Conservation (phyloP, 2,329 filamentous ascomycete species). For the Fusarium scirpi region DNA sequence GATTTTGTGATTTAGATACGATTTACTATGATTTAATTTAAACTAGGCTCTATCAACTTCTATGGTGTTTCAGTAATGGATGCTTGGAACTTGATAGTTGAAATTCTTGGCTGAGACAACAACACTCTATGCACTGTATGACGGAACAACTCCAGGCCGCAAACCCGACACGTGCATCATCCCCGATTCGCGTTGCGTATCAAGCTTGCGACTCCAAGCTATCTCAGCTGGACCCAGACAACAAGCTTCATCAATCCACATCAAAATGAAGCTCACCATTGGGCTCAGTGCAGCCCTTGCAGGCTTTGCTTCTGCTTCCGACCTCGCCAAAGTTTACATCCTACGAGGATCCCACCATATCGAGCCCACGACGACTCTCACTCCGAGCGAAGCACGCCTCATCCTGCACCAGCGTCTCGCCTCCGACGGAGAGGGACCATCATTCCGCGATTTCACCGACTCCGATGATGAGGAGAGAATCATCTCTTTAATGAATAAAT, state of each 20-base stretch:
- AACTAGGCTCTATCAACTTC: neutral
- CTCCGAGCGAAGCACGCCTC: slow-evolving; percentile 67
- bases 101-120: neutral
- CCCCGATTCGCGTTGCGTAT: slow-evolving; percentile 39
- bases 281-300: slow-evolving; percentile 56
- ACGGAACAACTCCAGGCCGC: slow-evolving; percentile 49
- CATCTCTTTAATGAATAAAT: slow-evolving; percentile 69
- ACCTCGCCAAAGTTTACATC: slow-evolving; percentile 66
- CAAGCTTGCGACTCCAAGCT: slow-evolving; percentile 51
- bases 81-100: neutral
- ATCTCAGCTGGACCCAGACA: slow-evolving; percentile 45
- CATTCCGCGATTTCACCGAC: slow-evolving; percentile 60
- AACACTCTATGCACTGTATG: slow-evolving; percentile 37
- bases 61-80: neutral
- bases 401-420: slow-evolving; percentile 69
- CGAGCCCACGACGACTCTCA: slow-evolving; percentile 56
- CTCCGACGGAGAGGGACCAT: slow-evolving; percentile 60
- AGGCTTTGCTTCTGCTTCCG: slow-evolving; percentile 55
- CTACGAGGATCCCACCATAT: slow-evolving; percentile 53
- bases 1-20: no score
- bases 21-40: no score
- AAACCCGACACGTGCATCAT: slow-evolving; percentile 48
- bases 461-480: slow-evolving; percentile 59
- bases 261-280: slow-evolving; percentile 59
- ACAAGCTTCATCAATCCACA: slow-evolving; percentile 50